These are phyloP conservation scores for Nadsonia starkeyi-henricii DNA, from an alignment of 1,139 yeast genomes.

Conservation along the genomic window DNA sequence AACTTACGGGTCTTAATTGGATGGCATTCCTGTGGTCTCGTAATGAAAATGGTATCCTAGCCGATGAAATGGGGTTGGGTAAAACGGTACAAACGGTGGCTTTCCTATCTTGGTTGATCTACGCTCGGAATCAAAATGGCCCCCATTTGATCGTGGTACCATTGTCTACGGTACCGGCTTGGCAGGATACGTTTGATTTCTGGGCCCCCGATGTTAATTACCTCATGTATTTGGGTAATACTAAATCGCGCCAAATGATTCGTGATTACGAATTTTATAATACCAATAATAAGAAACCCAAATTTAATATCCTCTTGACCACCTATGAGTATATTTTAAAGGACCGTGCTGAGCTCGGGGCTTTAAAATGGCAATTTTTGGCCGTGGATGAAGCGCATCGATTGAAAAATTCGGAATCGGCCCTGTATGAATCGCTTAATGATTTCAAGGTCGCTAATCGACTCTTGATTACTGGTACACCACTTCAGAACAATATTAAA, in stretches of 20 bases:
- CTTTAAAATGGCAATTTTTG: slow-evolving; percentile 84
- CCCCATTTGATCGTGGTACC: slow-evolving; percentile 97
- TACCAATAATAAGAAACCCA: slow-evolving; percentile 43
- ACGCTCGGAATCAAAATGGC: slow-evolving; percentile 90
- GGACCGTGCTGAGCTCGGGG: slow-evolving; percentile 67
- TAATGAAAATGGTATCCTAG: slow-evolving; percentile 92
- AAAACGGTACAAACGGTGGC: slow-evolving; percentile 96
- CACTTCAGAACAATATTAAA: slow-evolving; percentile 86
- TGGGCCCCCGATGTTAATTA: slow-evolving; percentile 97
- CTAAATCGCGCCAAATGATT: slow-evolving; percentile 67
- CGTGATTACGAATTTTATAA: slow-evolving; percentile 77
- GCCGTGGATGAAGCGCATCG: slow-evolving; percentile 99
- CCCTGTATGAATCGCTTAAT: slow-evolving; percentile 73
- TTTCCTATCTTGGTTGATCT: slow-evolving; percentile 85
- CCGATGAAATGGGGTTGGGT: slow-evolving; percentile 99
- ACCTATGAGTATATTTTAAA: slow-evolving; percentile 93
- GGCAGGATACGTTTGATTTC: slow-evolving; percentile 97
- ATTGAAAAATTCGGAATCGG: slow-evolving; percentile 84
- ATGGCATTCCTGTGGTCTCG: slow-evolving; percentile 98
- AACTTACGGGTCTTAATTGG: slow-evolving; percentile 96
- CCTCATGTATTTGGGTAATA: slow-evolving; percentile 84
- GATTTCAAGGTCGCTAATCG: slow-evolving; percentile 78
- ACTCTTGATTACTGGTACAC: slow-evolving; percentile 92
- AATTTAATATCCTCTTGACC: slow-evolving; percentile 77
- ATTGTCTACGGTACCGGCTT: slow-evolving; percentile 88